A percentile compares a stretch with the other conserved stretches of the same genome.
These are phyloP conservation scores for Cladosporium halotolerans DNA, from an alignment of 2,329 filamentous ascomycete species.

Conservation along the genomic window DNA sequence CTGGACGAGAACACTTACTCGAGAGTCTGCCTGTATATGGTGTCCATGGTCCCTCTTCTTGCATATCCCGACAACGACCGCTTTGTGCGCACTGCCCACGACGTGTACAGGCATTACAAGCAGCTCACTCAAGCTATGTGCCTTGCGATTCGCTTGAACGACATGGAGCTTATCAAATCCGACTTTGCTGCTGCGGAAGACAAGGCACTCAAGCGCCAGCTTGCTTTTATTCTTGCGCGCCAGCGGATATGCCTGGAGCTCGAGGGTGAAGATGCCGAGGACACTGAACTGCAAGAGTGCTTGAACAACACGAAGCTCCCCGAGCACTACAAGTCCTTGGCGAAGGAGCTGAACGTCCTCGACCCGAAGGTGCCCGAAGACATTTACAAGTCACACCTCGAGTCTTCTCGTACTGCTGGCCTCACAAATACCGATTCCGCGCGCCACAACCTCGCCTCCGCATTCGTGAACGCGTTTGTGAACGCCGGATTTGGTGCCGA, in stretches of 20 bases:
- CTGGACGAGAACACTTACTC: conserved; percentile 91
- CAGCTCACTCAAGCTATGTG: conserved; percentile 91
- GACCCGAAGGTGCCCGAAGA: conserved; percentile 97
- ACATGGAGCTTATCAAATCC: conserved; percentile 66
- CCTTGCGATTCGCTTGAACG: conserved; percentile 87
- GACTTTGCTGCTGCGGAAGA: conserved; percentile 79
- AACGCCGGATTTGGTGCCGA: conserved; percentile 94
- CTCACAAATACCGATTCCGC: conserved; percentile 94
- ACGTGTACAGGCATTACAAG: conserved; percentile 88
- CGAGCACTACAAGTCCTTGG: conserved; percentile 88
- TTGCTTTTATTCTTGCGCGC: conserved; percentile 85
- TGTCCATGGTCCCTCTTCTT: conserved; percentile 95
- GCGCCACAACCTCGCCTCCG: conserved; percentile 88
- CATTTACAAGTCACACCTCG: conserved; percentile 98
- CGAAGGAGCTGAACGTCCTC: conserved; percentile 92
- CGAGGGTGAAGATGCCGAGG: conserved; percentile 59
- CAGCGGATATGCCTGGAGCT: conserved; percentile 81
- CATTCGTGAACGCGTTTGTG: conserved; percentile 94
- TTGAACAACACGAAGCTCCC: conserved; percentile 81
- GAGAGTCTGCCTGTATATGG: conserved; percentile 94
- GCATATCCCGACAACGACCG: conserved; percentile 96
- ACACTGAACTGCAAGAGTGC: conserved; percentile 71
- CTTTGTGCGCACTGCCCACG: conserved; percentile 87
- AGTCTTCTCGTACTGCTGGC: conserved; percentile 86
- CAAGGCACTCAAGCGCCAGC: conserved; percentile 78